Evolutionary conservation across 202 grass and related monocot genomes (phyloP).

Genomic region (Musa balbisiana): DNA sequence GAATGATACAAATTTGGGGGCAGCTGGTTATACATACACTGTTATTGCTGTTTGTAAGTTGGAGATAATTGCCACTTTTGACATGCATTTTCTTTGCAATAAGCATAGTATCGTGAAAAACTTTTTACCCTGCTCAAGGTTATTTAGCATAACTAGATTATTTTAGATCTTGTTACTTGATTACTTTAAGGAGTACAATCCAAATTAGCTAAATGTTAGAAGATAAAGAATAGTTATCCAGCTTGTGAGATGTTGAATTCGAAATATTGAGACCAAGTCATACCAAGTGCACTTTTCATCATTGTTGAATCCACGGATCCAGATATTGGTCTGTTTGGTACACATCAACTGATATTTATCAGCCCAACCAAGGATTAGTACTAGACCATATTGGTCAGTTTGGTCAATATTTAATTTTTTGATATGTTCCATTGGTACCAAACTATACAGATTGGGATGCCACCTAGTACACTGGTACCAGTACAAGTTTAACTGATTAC

Average conservation of each 20-base stretch:
- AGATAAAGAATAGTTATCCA: background rate
- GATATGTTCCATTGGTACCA: too few species aligned
- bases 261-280: background rate
- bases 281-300: background rate
- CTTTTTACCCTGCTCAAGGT: background rate
- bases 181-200: too few species aligned
- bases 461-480: too few species aligned
- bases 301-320: too few species aligned
- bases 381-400: too few species aligned
- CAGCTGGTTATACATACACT: constrained; percentile 73
- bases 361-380: background rate
- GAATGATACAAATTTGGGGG: constrained; percentile 59
- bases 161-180: too few species aligned
- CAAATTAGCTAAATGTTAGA: too few species aligned
- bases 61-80: background rate
- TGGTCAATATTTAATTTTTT: too few species aligned
- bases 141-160: background rate
- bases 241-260: background rate
- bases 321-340: too few species aligned
- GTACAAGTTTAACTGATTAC: too few species aligned
- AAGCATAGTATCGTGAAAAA: background rate
- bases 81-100: background rate
- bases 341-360: too few species aligned
- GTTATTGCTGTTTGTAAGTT: constrained; percentile 96
- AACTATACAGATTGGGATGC: too few species aligned